Evolutionary conservation across 345 rosid genomes (phyloP), one percentile per base, ranked within the genome.

Genomic region (Eucalyptus dawsonii): DNA sequence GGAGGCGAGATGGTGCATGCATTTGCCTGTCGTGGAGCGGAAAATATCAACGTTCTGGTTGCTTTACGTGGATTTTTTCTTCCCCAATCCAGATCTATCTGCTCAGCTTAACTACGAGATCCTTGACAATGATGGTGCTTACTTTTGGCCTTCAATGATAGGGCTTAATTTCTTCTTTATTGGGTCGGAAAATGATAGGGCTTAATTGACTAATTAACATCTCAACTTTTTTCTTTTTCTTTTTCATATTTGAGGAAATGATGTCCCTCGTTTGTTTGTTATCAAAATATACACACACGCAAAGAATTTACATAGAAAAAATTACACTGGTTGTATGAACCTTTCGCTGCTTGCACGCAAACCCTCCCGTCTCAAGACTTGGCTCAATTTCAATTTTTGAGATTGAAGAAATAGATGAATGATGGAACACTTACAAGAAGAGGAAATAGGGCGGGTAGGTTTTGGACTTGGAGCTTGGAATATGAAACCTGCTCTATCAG

Each of bases 401-500:
- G 44, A 29, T 62, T 62, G 34, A 62, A 62, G 69, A 62, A 62
- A 62, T 62, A 62, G 31, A 29, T 29, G 31, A 13, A 29, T 13
- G 69, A 62, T 27, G 8, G 69, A 29, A 62, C 14, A 62, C 8
- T 62, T 29, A 14, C 69, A 29, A 62, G 69, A 13, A 62, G 31
- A 56, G 29, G 60, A 56, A 25, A 56, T 22, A 56, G 29, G 29
- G 62, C 6, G 3, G 29, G 62, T 22, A 24, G 29, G 13, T 56
- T 56, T 24, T 1, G 12, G 29, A 56, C 62, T 56, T 22, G 62
- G 62, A 24, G 24, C 29, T 56, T 56, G 62, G 14, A 56, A 56
- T 25, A 56, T 56, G 29, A 56, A 56, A 56, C 14, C 29, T 56
- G 10, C 29, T 22, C 1, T 24, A 0, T 56, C 1, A 0, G 1